Percentiles rank a stretch among this genome's conserved stretches.
Evolutionary conservation across 768 basidiomycete species (phyloP).

Genomic region (Kwoniella sp.): DNA sequence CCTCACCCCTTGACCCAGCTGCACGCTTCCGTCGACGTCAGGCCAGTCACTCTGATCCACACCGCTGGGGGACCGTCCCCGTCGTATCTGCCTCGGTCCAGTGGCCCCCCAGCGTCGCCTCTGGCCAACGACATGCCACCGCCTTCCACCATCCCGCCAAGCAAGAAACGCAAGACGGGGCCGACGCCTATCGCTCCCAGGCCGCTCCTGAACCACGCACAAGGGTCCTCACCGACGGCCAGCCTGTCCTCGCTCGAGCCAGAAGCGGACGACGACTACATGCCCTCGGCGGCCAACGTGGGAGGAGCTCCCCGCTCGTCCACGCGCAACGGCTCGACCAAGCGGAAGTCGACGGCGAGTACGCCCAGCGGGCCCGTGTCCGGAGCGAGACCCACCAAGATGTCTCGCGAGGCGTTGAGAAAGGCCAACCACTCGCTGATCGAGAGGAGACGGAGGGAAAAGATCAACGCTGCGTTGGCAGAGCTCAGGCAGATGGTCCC

Average conservation of each 20-base stretch:
- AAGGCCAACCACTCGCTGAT: constrained; percentile 93
- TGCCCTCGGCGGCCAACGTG: background rate
- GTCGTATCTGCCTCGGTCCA: too few relatives aligned
- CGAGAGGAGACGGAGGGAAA: constrained; percentile 86
- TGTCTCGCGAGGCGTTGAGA: constrained; percentile 67
- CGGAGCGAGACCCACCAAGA: background rate
- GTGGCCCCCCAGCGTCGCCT: too few relatives aligned
- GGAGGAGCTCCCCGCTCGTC: too few relatives aligned
- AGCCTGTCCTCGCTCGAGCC: constrained; percentile 1
- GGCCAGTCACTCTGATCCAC: too few relatives aligned
- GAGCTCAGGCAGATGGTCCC: constrained; percentile 75
- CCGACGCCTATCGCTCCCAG: constrained; percentile 4
- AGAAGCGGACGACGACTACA: constrained; percentile 7
- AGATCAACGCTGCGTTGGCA: constrained; percentile 87
- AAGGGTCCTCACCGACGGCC: constrained; percentile 2
- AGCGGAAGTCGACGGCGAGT: background rate
- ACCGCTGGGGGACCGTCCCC: too few relatives aligned
- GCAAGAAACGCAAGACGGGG: constrained; percentile 7
- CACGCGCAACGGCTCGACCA: too few relatives aligned
- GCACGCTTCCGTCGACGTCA: too few relatives aligned
- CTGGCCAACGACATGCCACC: background rate
- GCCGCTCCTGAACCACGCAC: background rate
- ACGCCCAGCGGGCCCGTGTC: too few relatives aligned
- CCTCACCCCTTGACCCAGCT: too few relatives aligned
- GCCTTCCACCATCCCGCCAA: background rate